Conservation (phyloP, 148 eudicot genomes). For the Linanthus parryae region DNA sequence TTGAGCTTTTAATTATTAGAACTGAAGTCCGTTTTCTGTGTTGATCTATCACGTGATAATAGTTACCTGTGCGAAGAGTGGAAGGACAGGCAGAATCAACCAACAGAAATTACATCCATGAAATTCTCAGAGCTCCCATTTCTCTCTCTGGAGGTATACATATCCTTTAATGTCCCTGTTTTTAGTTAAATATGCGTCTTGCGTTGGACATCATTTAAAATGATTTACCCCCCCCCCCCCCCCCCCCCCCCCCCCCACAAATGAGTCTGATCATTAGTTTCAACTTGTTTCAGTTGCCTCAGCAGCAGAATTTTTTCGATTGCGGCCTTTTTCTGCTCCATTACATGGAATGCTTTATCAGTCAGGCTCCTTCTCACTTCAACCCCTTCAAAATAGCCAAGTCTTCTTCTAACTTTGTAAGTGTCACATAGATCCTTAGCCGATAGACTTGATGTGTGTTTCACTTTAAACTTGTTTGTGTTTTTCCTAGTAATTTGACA, state of each 20-base stretch:
- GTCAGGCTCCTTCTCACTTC: conserved; percentile 40
- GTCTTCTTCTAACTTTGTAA: conserved; percentile 47
- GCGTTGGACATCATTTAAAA: not conserved
- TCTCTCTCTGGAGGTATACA: conserved; percentile 60
- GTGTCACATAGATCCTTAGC: conserved; percentile 16
- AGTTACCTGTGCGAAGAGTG: conserved; percentile 90
- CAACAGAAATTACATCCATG: conserved; percentile 34
- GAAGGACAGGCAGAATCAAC: conserved; percentile 56
- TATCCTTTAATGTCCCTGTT: conserved; percentile 1
- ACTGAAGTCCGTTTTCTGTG: too few species aligned
- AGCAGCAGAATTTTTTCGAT: conserved; percentile 74
- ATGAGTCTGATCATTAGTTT: too few species aligned
- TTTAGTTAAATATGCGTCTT: not conserved
- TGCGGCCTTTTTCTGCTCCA: conserved; percentile 96
- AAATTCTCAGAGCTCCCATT: conserved; percentile 52
- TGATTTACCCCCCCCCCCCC: too few species aligned
- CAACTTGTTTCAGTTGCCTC: conserved; percentile 73
- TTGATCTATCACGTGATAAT: conserved; percentile 18
- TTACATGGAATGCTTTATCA: conserved; percentile 73
- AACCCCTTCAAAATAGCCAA: conserved; percentile 34
- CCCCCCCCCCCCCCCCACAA: too few species aligned
- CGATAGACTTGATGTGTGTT: not conserved
- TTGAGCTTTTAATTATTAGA: not conserved
- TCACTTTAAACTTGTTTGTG: too few species aligned
- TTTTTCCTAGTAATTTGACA: too few species aligned